phyloP scores from a whole-genome alignment of 768 basidiomycete genomes.

The Leccinum broughii region DNA sequence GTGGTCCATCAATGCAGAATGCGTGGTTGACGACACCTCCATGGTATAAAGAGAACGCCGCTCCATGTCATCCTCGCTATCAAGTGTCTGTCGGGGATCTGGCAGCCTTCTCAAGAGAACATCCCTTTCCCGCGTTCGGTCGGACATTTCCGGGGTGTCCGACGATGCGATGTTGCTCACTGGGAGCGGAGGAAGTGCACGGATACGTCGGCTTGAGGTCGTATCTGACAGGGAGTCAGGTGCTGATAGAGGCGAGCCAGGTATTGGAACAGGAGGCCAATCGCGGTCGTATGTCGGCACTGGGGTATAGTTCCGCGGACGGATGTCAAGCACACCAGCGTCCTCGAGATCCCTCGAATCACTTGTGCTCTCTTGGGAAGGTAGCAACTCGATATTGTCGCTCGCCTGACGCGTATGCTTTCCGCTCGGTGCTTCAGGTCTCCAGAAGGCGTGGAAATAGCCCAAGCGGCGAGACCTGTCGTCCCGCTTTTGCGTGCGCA shows the following conservation, averaged over 20 bases:
- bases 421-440: slow-evolving; percentile 9
- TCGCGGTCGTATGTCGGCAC: slow-evolving; percentile 22
- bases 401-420: slow-evolving; percentile 27
- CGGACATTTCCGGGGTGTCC: not conserved
- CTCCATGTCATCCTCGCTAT: slow-evolving; percentile 16
- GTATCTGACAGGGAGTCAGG: slow-evolving; percentile 11
- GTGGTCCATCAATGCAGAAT: slow-evolving; percentile 33
- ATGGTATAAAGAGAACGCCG: slow-evolving; percentile 15
- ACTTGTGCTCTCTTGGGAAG: slow-evolving; percentile 9
- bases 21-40: slow-evolving; percentile 30
- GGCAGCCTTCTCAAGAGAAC: not conserved
- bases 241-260: slow-evolving; percentile 8
- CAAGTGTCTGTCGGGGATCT: slow-evolving; percentile 3
- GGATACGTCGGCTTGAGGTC: slow-evolving; percentile 20
- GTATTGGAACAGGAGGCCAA: slow-evolving; percentile 7
- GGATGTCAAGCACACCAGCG: slow-evolving; percentile 24
- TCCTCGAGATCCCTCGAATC: slow-evolving; percentile 17
- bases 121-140: not conserved
- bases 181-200: slow-evolving; percentile 34
- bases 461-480: slow-evolving; percentile 36
- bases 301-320: slow-evolving; percentile 14
- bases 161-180: not conserved
- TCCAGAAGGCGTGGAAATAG: slow-evolving; percentile 32
- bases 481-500: slow-evolving; percentile 50
- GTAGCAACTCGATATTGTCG: slow-evolving; percentile 32